These are phyloP conservation scores for Podospora didyma DNA, from an alignment of 495 filamentous ascomycete species.

Conservation along the genomic window DNA sequence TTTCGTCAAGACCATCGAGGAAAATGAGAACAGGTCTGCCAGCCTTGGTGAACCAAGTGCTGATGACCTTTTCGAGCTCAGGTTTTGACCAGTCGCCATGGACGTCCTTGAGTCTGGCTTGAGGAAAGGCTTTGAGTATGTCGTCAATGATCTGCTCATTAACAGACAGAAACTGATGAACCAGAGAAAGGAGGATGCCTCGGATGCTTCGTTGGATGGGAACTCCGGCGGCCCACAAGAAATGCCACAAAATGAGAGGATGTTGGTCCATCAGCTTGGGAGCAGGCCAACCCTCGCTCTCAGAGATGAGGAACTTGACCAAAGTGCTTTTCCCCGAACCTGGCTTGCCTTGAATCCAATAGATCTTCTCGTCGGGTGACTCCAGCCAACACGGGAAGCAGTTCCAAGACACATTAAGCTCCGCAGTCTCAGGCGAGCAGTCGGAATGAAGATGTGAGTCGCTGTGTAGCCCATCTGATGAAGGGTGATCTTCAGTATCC, in stretches of 20 bases:
- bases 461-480: neutral
- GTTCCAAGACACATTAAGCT: conserved; percentile 8
- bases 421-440: neutral
- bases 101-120: conserved; percentile 6
- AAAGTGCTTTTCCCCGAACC: conserved; percentile 44
- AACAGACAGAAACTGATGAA: conserved; percentile 24
- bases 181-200: conserved; percentile 29
- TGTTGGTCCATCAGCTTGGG: neutral
- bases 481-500: neutral
- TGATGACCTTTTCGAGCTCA: conserved; percentile 9
- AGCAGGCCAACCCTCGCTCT: conserved; percentile 7
- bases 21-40: conserved; percentile 17
- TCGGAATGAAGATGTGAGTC: neutral
- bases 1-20: conserved; percentile 22
- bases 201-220: conserved; percentile 17
- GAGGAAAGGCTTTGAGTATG: conserved; percentile 1
- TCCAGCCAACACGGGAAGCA: conserved; percentile 34
- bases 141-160: conserved; percentile 6
- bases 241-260: conserved; percentile 25
- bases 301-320: conserved; percentile 32
- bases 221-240: conserved; percentile 27
- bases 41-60: neutral
- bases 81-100: conserved; percentile 7
- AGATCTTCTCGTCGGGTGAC: conserved; percentile 16
- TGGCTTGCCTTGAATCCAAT: conserved; percentile 41